Conservation (phyloP, 2,329 filamentous ascomycete species). For the Furcasterigmium furcatum region DNA sequence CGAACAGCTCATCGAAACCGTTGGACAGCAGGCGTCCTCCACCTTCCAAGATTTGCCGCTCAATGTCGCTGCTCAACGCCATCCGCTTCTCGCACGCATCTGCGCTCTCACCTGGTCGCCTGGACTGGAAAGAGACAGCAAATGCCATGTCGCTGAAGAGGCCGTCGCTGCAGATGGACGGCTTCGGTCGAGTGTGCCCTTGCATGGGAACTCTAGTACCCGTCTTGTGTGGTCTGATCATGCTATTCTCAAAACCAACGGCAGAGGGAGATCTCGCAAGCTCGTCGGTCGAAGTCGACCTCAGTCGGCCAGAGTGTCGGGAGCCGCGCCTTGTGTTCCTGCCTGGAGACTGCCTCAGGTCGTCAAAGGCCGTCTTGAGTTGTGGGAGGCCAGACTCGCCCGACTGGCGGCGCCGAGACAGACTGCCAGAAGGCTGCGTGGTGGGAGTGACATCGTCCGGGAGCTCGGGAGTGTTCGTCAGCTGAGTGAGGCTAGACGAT, state of each 20-base stretch:
- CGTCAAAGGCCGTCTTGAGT: background rate
- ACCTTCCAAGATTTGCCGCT: constrained; percentile 61
- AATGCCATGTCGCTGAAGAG: constrained; percentile 80
- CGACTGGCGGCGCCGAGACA: background rate
- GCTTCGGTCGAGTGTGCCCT: constrained; percentile 6
- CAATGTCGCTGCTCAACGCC: constrained; percentile 44
- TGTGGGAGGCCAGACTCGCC: background rate
- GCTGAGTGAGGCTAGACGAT: no score
- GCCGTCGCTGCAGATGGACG: constrained; percentile 1
- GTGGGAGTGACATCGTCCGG: no score
- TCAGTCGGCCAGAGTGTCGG: constrained; percentile 19
- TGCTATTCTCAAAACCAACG: constrained; percentile 32
- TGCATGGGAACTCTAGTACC: background rate
- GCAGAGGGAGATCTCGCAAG: constrained; percentile 35
- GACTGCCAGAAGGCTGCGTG: no score
- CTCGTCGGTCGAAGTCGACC: constrained; percentile 46
- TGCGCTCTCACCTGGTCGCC: constrained; percentile 45
- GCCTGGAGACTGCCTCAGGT: constrained; percentile 5
- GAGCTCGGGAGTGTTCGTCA: no score
- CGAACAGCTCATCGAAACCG: constrained; percentile 82
- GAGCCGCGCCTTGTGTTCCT: constrained; percentile 2
- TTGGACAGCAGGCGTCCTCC: constrained; percentile 70
- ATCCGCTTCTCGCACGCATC: constrained; percentile 40
- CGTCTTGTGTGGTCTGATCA: constrained; percentile 21
- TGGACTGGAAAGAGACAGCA: constrained; percentile 68